Evolutionary conservation across 1,139 yeast species (phyloP), one percentile per base, ranked within the genome.

Genomic region (Taphrina populina): DNA sequence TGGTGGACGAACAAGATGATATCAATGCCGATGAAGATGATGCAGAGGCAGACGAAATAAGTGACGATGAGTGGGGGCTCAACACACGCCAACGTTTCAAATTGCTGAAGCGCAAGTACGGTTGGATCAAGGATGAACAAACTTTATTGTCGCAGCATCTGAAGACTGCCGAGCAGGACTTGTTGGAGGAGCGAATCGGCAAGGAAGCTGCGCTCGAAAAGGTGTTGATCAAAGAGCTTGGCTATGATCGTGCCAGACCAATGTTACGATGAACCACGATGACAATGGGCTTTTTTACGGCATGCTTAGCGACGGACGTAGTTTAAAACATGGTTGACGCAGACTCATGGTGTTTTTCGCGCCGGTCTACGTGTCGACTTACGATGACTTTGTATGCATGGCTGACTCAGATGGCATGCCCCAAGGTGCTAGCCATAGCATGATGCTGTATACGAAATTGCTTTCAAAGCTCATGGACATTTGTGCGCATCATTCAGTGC

Each of bases 201-300:
- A 84, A 81, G 62, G 90, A 85, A 65, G 62, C 73, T 27, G 66
- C 83, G 21, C 64, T 84, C 39, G 84, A 83, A 64, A 75, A 74
- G 29, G 73, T 80, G 60, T 64, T 77, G 23, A 64, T 67, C 47
- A 62, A 60, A 52, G 66, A 64, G 41, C 62, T 68, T 20, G 65
- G 64, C 5, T 61, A 55, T 2, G 60, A 59, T 10, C 43, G 43
- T 8, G 43, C 29, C 6, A 27, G 43, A 10, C 27, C 43, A 11
- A 8, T 37, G 17, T 23, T 37, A 13, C 11, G 43, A 11, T 37
- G 29, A 20, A 27, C 6, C 15, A 37, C 4, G 29, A n/a, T 8
- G 6, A 17, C 36, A n/a, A 33, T n/a, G n/a, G n/a, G n/a, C n/a
- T n/a, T n/a, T n/a, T n/a, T n/a, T n/a, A n/a, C n/a, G n/a, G n/a